Evolutionary conservation across 352 stramenopile genomes (phyloP), one percentile per base, ranked within the genome.

Genomic region (Phytophthora sojae): DNA sequence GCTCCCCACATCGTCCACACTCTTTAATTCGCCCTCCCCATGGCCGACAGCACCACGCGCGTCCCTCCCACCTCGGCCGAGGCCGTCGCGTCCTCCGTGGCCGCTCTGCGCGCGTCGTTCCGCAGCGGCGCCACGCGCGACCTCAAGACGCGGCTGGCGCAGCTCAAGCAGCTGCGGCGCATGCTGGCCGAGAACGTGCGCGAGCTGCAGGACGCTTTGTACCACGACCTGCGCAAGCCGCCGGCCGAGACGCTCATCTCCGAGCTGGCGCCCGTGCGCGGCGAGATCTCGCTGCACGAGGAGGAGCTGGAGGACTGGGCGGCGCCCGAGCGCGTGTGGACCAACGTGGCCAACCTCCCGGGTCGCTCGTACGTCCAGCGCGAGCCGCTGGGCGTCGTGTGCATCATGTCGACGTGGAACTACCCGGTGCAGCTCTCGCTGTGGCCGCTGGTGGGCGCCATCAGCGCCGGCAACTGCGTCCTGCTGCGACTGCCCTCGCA

Each of bases 401-500:
- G 86, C 47, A 64, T 98, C 72, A 89, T 98, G 5, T 81, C 81
- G 25, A 93, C 88, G 72, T 98, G 90, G 88, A 98, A 98, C 64
- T 98, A 97, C 65, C 94, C 94, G 2, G 62, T 98, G 49, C 71
- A 83, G 45, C 80, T 98, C 1, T 77, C 69, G 5, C 56, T 98
- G 5, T 75, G 83, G 62, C 90, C 92, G 26, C 66, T 98, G 1
- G 75, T 96, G 0, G 90, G 86, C 15, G 90, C 89, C 3, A 55
- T 98, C 17, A 92, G 89, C 30, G 96, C 91, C 0, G 97, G 97
- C 17, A 99, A 99, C 87, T 89, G 83, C 14, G 88, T 77, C 21
- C 58, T 99, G 6, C 39, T 99, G 56, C 98, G 98, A 64, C 68
- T 92, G 19, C 95, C 97, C 1, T 86, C 77, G 14, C 92, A 98